phyloP scores from a whole-genome alignment of 2,329 filamentous ascomycete genomes.

The Hypoxylon sp. region DNA sequence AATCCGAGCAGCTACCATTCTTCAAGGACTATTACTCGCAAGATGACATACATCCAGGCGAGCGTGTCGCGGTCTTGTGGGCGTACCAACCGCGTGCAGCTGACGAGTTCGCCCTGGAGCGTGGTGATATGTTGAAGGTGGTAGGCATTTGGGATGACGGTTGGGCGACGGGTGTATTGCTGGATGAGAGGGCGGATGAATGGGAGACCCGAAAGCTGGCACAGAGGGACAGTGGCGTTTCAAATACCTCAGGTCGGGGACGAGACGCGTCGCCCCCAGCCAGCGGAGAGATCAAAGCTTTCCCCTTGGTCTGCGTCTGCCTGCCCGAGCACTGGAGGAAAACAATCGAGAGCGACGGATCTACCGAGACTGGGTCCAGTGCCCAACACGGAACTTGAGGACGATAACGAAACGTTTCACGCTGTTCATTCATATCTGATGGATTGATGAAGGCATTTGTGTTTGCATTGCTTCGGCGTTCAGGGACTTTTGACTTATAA shows the following conservation, averaged over 20 bases:
- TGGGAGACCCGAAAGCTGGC: slow-evolving; percentile 80
- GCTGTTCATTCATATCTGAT: slow-evolving; percentile 31
- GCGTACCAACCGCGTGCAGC: slow-evolving; percentile 93
- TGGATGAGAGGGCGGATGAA: slow-evolving; percentile 85
- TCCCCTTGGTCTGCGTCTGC: slow-evolving; percentile 95
- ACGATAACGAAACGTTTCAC: slow-evolving; percentile 31
- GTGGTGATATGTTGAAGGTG: slow-evolving; percentile 97
- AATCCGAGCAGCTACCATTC: slow-evolving; percentile 93
- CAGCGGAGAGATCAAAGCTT: slow-evolving; percentile 92
- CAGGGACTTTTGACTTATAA: slow-evolving; percentile 35
- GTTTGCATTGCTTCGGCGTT: slow-evolving; percentile 53
- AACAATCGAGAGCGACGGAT: slow-evolving; percentile 90
- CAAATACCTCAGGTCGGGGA: slow-evolving; percentile 73
- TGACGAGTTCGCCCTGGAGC: slow-evolving; percentile 92
- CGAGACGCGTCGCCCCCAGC: slow-evolving; percentile 69
- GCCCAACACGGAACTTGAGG: slow-evolving; percentile 43
- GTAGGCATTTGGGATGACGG: slow-evolving; percentile 99
- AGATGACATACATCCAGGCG: slow-evolving; percentile 91
- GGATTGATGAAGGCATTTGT: slow-evolving; percentile 36
- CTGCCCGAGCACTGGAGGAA: slow-evolving; percentile 95
- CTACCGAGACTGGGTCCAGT: slow-evolving; percentile 68
- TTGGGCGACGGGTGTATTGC: slow-evolving; percentile 92
- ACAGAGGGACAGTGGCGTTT: slow-evolving; percentile 93
- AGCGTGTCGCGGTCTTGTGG: slow-evolving; percentile 92
- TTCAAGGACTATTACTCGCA: slow-evolving; percentile 99